A percentile compares a stretch with the other conserved stretches of the same genome.
Conservation (phyloP, 2,329 filamentous ascomycete species). For the Aspergillus udagawae region DNA sequence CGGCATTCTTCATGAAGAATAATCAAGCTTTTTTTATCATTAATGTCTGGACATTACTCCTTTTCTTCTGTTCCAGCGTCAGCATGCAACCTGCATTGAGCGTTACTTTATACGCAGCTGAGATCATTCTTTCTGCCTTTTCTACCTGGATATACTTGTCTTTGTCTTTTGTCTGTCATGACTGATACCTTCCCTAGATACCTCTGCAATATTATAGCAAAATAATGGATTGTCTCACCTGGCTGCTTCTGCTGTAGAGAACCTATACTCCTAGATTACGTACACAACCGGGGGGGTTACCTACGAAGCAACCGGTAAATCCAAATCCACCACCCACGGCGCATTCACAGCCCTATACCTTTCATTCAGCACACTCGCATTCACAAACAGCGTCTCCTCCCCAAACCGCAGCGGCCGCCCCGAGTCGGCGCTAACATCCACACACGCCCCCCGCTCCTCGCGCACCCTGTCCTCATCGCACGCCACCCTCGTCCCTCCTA, state of each 20-base stretch:
- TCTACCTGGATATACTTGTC: constrained; percentile 6
- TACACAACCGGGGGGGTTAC: too few species aligned
- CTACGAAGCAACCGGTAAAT: constrained; percentile 32
- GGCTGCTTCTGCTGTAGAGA: too few species aligned
- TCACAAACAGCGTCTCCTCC: constrained; percentile 54
- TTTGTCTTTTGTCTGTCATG: constrained; percentile 9
- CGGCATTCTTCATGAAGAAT: constrained; percentile 36
- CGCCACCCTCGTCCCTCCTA: constrained; percentile 11
- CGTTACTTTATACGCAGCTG: constrained; percentile 6
- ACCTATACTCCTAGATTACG: too few species aligned
- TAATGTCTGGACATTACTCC: constrained; percentile 23
- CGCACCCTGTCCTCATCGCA: constrained; percentile 26
- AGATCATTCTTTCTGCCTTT: neutral
- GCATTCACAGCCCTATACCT: constrained; percentile 48
- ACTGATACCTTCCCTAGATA: constrained; percentile 4
- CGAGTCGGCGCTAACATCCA: constrained; percentile 30
- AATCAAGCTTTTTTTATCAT: constrained; percentile 8
- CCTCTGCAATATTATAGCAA: constrained; percentile 1
- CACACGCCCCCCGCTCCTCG: constrained; percentile 28
- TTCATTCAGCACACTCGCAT: constrained; percentile 54
- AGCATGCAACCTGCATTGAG: constrained; percentile 11
- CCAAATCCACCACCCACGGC: constrained; percentile 55
- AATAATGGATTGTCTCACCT: neutral
- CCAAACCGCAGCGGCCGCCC: constrained; percentile 38
- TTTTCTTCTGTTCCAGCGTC: constrained; percentile 5